Percentiles rank a stretch among this genome's conserved stretches.
phyloP scores from a whole-genome alignment of 2,329 filamentous ascomycete species.

The Arthrobotrys megalospora region DNA sequence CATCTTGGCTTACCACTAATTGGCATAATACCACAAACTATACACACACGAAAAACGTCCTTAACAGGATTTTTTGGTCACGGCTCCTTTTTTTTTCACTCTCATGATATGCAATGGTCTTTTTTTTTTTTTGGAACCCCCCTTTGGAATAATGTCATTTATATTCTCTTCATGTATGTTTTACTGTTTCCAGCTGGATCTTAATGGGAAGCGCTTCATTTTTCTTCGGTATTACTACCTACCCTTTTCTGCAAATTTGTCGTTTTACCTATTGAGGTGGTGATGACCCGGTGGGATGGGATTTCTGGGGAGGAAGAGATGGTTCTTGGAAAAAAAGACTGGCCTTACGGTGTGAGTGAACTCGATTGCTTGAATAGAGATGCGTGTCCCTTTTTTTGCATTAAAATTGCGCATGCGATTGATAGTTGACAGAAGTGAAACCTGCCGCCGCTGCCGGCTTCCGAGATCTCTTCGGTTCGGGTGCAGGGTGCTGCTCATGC shows the following conservation, averaged over 20 bases:
- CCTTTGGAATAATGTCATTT: slow-evolving; percentile 29
- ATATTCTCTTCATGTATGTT: slow-evolving; percentile 58
- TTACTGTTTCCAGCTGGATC: slow-evolving; percentile 58
- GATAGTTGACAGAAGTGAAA: background rate
- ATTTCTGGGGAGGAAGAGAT: slow-evolving; percentile 1
- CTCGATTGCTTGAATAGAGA: slow-evolving; percentile 15
- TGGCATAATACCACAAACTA: slow-evolving; percentile 30
- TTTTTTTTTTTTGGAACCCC: slow-evolving; percentile 8
- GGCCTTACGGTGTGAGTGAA: slow-evolving; percentile 2
- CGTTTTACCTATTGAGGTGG: slow-evolving; percentile 7
- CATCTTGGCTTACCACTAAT: slow-evolving; percentile 37
- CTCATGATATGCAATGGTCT: slow-evolving; percentile 14
- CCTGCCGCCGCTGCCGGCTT: too few species aligned
- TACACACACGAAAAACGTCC: slow-evolving; percentile 26
- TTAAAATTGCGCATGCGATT: background rate
- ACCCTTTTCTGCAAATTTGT: slow-evolving; percentile 13
- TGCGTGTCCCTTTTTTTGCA: slow-evolving; percentile 1
- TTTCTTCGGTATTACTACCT: slow-evolving; percentile 27
- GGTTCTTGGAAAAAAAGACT: background rate
- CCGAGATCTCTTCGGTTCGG: too few species aligned
- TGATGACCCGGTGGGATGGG: background rate
- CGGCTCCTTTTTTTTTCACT: slow-evolving; percentile 21
- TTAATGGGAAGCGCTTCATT: slow-evolving; percentile 60
- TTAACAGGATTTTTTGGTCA: slow-evolving; percentile 22
- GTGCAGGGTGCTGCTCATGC: too few species aligned